phyloP scores from a whole-genome alignment of 2,329 filamentous ascomycete genomes.

The Aureobasidium sp. region DNA sequence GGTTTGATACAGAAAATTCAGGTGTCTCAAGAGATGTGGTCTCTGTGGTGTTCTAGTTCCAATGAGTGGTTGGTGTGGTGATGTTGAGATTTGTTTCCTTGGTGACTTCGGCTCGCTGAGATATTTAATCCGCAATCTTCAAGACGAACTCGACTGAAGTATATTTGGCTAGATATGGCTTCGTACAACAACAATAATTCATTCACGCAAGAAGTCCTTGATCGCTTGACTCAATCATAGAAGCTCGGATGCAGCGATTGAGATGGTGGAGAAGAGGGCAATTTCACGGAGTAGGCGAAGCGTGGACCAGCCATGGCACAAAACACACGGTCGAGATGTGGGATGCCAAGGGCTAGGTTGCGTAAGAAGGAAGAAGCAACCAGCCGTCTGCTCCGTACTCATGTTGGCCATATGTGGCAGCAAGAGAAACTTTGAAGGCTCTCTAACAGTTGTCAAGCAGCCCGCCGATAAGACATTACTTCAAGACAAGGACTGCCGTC shows the following conservation, averaged over 20 bases:
- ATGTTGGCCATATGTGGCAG: not conserved
- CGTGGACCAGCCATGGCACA: not conserved
- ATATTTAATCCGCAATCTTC: not conserved
- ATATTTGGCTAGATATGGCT: not conserved
- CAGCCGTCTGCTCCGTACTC: not conserved
- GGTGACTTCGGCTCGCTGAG: not conserved
- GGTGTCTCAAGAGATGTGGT: no score
- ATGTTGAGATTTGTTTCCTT: not conserved
- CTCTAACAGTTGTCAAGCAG: not conserved
- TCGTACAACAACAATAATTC: not conserved
- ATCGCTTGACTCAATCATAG: not conserved
- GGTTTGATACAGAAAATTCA: no score
- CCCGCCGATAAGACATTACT: not conserved
- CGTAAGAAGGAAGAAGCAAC: not conserved
- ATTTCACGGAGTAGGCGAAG: not conserved
- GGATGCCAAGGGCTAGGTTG: conserved; percentile 1
- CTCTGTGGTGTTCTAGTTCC: no score
- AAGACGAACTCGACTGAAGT: not conserved
- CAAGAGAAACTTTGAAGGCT: not conserved
- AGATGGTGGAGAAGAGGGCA: not conserved
- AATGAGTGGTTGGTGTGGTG: not conserved
- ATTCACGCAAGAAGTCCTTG: not conserved
- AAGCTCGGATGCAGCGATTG: not conserved
- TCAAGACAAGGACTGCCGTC: not conserved
- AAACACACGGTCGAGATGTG: not conserved